Conservation (phyloP, 345 rosid genomes). For the Eucalyptus cladocalyx region DNA sequence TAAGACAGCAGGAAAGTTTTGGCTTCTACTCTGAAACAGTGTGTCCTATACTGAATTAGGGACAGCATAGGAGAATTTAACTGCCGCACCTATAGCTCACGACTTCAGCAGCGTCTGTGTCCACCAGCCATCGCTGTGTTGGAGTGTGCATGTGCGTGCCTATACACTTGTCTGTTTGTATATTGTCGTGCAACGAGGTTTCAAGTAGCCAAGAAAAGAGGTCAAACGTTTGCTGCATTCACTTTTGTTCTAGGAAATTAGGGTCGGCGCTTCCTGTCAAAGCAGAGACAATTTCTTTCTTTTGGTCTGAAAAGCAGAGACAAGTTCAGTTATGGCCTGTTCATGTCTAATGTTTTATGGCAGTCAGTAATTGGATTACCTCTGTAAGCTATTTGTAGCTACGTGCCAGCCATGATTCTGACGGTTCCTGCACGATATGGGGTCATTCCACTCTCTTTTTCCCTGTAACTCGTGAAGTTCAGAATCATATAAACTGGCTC, state of each 20-base stretch:
- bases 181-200: not conserved
- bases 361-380: not conserved
- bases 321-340: not conserved
- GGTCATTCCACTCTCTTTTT: not conserved
- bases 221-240: not conserved
- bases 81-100: not conserved
- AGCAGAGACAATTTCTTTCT: not conserved
- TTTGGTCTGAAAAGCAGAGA: not conserved
- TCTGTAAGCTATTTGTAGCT: not conserved
- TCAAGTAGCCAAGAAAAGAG: not conserved
- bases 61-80: not conserved
- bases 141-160: not conserved
- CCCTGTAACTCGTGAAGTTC: not conserved
- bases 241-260: not conserved
- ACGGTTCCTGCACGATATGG: not conserved
- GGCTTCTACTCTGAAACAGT: not conserved
- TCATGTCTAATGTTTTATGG: not conserved
- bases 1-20: not conserved
- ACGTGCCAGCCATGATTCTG: not conserved
- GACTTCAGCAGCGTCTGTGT: not conserved
- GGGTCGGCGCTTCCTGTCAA: not conserved
- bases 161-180: not conserved
- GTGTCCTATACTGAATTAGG: not conserved
- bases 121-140: not conserved
- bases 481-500: not conserved